Evolutionary conservation across 768 basidiomycete genomes (phyloP).

Genomic region (Amanita pseudoporphyria): DNA sequence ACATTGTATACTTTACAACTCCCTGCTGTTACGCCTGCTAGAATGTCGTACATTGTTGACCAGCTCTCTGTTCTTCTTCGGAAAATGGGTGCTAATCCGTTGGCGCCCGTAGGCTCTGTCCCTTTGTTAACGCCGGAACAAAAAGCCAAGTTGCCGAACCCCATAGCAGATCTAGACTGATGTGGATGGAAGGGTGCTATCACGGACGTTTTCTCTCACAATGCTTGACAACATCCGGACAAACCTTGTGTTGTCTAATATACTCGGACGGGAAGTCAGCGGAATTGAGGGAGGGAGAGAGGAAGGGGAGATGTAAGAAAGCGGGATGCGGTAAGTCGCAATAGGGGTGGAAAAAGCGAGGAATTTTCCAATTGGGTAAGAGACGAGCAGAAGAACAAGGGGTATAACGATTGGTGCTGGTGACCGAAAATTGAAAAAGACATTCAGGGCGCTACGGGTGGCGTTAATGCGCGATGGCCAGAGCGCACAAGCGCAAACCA

Average conservation of each 20-base stretch:
- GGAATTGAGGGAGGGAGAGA: constrained; percentile 56
- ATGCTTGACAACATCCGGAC: constrained; percentile 73
- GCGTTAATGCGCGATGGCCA: background rate
- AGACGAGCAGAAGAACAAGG: constrained; percentile 73
- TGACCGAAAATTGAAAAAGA: constrained; percentile 91
- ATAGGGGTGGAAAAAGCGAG: constrained; percentile 79
- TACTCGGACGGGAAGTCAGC: too few relatives aligned
- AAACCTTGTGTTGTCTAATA: constrained; percentile 86
- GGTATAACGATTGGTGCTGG: constrained; percentile 83
- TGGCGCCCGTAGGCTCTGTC: constrained; percentile 66
- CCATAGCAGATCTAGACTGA: constrained; percentile 87
- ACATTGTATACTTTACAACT: constrained; percentile 87
- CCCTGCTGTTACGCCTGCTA: constrained; percentile 77
- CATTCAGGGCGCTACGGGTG: constrained; percentile 56
- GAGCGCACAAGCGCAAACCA: constrained; percentile 7
- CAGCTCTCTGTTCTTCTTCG: constrained; percentile 77
- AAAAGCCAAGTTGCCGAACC: constrained; percentile 64
- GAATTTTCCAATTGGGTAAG: constrained; percentile 88
- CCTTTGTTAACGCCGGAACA: constrained; percentile 72
- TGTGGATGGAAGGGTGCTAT: constrained; percentile 97
- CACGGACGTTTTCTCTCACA: constrained; percentile 86
- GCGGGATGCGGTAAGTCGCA: constrained; percentile 52
- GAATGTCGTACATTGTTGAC: constrained; percentile 74
- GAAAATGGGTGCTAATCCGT: constrained; percentile 57
- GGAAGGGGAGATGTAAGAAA: constrained; percentile 39